Base-by-base conservation (phyloP, 228 moss, liverwort and hornwort species). In the Sphagnum magellanicum region DNA sequence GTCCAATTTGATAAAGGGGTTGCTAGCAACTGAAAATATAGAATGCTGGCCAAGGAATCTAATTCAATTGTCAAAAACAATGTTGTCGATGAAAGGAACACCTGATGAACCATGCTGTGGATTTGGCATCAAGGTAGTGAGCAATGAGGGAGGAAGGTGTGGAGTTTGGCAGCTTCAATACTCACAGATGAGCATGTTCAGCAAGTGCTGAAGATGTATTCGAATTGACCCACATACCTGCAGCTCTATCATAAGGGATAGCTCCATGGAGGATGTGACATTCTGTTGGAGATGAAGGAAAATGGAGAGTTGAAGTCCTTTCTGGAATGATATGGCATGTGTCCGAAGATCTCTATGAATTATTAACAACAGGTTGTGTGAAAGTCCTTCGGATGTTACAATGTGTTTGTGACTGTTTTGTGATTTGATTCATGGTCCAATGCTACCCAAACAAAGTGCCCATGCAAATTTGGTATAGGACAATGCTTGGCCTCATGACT, bases 1-100 rank as follows among this genome's bases (percentile, higher is more conserved):
- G 32, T 32, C 32, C 32, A 32, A 2, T 32, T 68, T 80, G 49
- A 80, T 78, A 72, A 82, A 82, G 61, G 79, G 70, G 63, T 66
- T 79, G 9, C 4, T 77, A 10, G 74, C 82, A 0, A 77, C 75
- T 60, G 83, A 74, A 49, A 74, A 59, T 68, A 68, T 92, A 61
- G 80, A 95, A 14, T 70, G 78, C 46, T 86, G 87, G 32, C 72
- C 92, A 63, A 83, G 68, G 73, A 81, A 82, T 68, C 11, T 87
- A 1, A 59, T 90, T 50, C 78, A 74, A 16, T 86, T 87, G 58
- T 74, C 84, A 6, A 63, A 79, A 10, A 87, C 82, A 55, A 72
- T 92, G 76, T 75, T 95, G 17, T 95, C 92, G 69, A 91, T 91
- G 89, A 91, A 89, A 67, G 91, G 91, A 58, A 78, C 81, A 51